Percentiles rank a stretch among this genome's conserved stretches.
These are phyloP conservation scores for Erucastrum elatum DNA, from an alignment of 345 rosid genomes.

Conservation along the genomic window DNA sequence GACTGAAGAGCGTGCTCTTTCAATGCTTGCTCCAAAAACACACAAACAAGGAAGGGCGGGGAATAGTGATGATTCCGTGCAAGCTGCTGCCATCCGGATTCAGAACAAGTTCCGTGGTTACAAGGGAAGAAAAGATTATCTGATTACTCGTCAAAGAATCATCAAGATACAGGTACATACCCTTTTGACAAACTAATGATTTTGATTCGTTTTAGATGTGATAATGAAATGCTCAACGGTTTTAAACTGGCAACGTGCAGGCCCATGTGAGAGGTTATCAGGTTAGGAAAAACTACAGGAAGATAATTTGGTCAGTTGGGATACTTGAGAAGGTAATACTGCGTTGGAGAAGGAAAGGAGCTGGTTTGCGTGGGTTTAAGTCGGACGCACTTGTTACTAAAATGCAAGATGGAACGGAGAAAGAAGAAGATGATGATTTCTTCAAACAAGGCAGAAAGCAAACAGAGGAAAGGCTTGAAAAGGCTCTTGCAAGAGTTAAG, in stretches of 20 bases:
- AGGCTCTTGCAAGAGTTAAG: slow-evolving; percentile 83
- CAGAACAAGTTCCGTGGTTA: slow-evolving; percentile 51
- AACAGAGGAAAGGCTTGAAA: slow-evolving; percentile 76
- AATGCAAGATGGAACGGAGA: slow-evolving; percentile 42
- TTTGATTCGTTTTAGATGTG: neutral
- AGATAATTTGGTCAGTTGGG: slow-evolving; percentile 91
- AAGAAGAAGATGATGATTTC: slow-evolving; percentile 82
- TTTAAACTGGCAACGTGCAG: slow-evolving; percentile 45
- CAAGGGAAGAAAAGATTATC: slow-evolving; percentile 83
- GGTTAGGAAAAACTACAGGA: slow-evolving; percentile 75
- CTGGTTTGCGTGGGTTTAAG: slow-evolving; percentile 86
- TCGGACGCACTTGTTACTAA: slow-evolving; percentile 54
- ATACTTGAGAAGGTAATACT: slow-evolving; percentile 83
- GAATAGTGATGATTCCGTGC: slow-evolving; percentile 60
- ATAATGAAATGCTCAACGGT: neutral
- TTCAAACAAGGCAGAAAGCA: slow-evolving; percentile 84
- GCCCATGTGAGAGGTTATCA: slow-evolving; percentile 95
- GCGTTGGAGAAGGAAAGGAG: slow-evolving; percentile 94
- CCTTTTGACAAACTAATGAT: slow-evolving; percentile 10
- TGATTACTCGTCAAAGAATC: slow-evolving; percentile 68
- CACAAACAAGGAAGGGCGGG: slow-evolving; percentile 44
- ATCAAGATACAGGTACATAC: slow-evolving; percentile 80
- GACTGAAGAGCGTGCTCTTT: slow-evolving; percentile 69
- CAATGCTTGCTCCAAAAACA: slow-evolving; percentile 60
- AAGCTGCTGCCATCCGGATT: slow-evolving; percentile 60